A percentile compares a stretch with the other conserved stretches of the same genome.
These are phyloP conservation scores for Phylloporus sp. DNA, from an alignment of 1,284 basidiomycete genomes.

Conservation along the genomic window DNA sequence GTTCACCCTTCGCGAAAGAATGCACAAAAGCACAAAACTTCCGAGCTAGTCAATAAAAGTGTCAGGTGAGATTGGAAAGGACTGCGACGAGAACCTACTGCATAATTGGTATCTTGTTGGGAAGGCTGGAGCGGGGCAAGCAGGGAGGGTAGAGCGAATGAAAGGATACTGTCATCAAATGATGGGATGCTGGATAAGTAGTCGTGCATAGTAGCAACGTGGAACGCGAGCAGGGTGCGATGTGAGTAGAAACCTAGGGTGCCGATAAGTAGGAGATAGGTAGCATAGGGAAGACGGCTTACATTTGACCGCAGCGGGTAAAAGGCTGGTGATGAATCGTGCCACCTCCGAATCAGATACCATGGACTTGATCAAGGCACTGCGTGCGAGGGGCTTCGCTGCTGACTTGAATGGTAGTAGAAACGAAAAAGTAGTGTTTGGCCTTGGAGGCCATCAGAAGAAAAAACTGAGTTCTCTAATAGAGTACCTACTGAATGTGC, in stretches of 20 bases:
- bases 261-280: slow-evolving; percentile 7
- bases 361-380: slow-evolving; percentile 77
- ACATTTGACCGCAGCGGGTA: slow-evolving; percentile 64
- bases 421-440: slow-evolving; percentile 62
- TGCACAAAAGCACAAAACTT: slow-evolving; percentile 69
- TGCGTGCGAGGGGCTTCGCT: slow-evolving; percentile 70
- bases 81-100: slow-evolving; percentile 45
- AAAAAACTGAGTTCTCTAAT: neutral
- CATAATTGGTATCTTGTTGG: slow-evolving; percentile 48
- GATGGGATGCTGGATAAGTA: slow-evolving; percentile 64
- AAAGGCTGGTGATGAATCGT: slow-evolving; percentile 67
- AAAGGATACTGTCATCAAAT: slow-evolving; percentile 66
- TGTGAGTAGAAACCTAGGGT: slow-evolving; percentile 48
- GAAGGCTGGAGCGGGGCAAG: slow-evolving; percentile 57
- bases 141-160: slow-evolving; percentile 63
- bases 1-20: slow-evolving; percentile 65
- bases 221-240: slow-evolving; percentile 83
- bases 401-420: slow-evolving; percentile 78
- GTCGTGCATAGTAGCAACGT: slow-evolving; percentile 81
- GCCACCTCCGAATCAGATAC: slow-evolving; percentile 72
- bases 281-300: slow-evolving; percentile 21
- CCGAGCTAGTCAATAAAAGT: slow-evolving; percentile 55
- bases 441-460: slow-evolving; percentile 36
- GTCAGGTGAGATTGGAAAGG: neutral
- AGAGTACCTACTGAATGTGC: slow-evolving; percentile 63